Conservation (phyloP, 192 early-diverging fungal species). For the Coemansia sp. region DNA sequence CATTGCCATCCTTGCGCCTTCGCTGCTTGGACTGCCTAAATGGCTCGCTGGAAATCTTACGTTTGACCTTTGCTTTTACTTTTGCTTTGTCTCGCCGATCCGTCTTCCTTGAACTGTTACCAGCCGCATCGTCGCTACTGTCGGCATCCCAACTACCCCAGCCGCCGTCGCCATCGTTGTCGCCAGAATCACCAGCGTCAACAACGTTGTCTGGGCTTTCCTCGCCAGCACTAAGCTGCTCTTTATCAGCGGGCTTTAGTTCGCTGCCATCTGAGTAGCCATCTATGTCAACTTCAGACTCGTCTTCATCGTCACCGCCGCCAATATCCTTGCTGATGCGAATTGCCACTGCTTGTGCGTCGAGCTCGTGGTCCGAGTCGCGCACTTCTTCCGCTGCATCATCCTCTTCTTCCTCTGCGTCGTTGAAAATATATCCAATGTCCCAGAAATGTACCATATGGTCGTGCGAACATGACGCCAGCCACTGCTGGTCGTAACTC, state of each 20-base stretch:
- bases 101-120: conserved; percentile 1
- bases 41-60: conserved; percentile 21
- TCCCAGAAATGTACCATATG: conserved; percentile 86
- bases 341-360: conserved; percentile 48
- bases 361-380: conserved; percentile 12
- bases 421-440: conserved; percentile 62
- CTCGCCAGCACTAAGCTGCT: not conserved
- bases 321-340: conserved; percentile 44
- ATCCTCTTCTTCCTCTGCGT: conserved; percentile 39
- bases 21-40: conserved; percentile 15
- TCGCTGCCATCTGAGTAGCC: conserved; percentile 44
- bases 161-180: conserved; percentile 19
- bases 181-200: not conserved
- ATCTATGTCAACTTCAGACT: conserved; percentile 45
- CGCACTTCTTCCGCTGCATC: not conserved
- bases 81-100: conserved; percentile 9
- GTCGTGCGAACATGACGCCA: conserved; percentile 87
- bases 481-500: conserved; percentile 67
- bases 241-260: conserved; percentile 9
- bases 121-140: conserved; percentile 3
- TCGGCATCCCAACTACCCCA: conserved; percentile 42
- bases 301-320: conserved; percentile 11
- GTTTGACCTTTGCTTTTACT: conserved; percentile 24
- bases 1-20: conserved; percentile 21
- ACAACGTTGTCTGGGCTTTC: conserved; percentile 2